A percentile compares a stretch with the other conserved stretches of the same genome.
Evolutionary conservation across 495 filamentous ascomycete species (phyloP).

Genomic region (Penicillium goetzii): DNA sequence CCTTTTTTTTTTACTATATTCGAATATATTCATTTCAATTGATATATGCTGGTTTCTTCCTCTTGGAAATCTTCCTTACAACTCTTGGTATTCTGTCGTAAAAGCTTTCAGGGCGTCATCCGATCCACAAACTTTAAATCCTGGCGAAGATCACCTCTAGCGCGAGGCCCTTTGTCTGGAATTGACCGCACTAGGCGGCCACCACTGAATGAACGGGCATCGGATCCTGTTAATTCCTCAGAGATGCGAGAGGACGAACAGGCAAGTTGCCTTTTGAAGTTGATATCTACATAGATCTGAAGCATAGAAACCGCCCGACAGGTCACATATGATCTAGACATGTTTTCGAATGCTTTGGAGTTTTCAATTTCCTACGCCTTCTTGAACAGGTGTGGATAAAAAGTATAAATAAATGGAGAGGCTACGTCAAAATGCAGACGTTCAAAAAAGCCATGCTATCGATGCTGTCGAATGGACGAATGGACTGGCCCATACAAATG

Average conservation of each 20-base stretch:
- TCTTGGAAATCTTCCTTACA: not conserved
- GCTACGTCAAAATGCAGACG: not conserved
- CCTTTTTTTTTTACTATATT: not conserved
- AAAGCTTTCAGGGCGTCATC: constrained; percentile 6
- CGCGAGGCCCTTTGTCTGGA: constrained; percentile 2
- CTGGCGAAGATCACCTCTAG: constrained; percentile 27
- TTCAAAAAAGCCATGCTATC: not conserved
- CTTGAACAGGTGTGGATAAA: not conserved
- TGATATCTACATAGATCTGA: not conserved
- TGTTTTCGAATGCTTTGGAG: not conserved
- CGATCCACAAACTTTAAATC: constrained; percentile 26
- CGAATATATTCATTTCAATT: constrained; percentile 1
- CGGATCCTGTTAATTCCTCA: not conserved
- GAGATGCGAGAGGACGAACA: not conserved
- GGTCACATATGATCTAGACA: constrained; percentile 1
- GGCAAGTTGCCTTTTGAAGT: no score
- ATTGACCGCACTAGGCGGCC: not conserved
- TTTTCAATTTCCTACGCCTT: not conserved
- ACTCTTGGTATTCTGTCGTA: constrained; percentile 1
- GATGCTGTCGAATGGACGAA: not conserved
- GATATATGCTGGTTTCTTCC: not conserved
- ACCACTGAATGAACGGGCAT: not conserved
- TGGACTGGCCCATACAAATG: not conserved
- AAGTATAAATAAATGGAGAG: not conserved
- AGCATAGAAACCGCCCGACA: not conserved